A percentile compares a stretch with the other conserved stretches of the same genome.
phyloP scores from a whole-genome alignment of 2,329 filamentous ascomycete genomes.

The Fusarium sp. region DNA sequence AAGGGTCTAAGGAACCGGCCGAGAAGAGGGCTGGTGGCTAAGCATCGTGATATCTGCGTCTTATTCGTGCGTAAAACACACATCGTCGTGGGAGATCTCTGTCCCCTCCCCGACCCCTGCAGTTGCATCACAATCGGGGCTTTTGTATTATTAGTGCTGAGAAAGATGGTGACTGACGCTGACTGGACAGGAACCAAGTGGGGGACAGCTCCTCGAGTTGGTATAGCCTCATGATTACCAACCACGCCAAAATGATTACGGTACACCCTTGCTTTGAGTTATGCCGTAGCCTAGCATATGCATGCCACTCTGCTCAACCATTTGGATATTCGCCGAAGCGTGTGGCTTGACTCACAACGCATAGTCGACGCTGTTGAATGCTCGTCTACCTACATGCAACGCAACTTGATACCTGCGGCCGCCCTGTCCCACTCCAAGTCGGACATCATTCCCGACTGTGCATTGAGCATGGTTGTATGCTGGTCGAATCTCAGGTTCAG shows the following conservation, averaged over 20 bases:
- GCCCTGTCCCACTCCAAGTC: slow-evolving; percentile 11
- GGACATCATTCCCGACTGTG: slow-evolving; percentile 10
- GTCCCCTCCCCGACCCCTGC: neutral
- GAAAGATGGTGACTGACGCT: slow-evolving; percentile 28
- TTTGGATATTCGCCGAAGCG: neutral
- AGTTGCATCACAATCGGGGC: neutral
- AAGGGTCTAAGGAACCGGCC: neutral
- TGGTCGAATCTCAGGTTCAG: neutral
- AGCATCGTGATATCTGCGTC: slow-evolving; percentile 53
- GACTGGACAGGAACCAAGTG: slow-evolving; percentile 18
- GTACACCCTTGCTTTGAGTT: neutral
- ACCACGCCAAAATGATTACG: slow-evolving; percentile 20
- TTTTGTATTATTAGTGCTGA: slow-evolving; percentile 13
- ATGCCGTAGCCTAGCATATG: neutral
- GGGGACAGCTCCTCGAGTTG: slow-evolving; percentile 13
- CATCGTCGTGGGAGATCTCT: neutral
- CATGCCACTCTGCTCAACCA: neutral
- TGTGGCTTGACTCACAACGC: neutral
- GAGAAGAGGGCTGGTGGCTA: slow-evolving; percentile 46
- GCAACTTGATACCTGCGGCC: slow-evolving; percentile 1
- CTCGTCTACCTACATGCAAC: neutral
- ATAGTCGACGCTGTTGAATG: neutral
- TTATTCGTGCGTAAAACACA: slow-evolving; percentile 46
- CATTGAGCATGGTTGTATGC: neutral
- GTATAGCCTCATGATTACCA: slow-evolving; percentile 28